Conservation (phyloP, 2,329 filamentous ascomycete genomes). For the Botrytis fabae region DNA sequence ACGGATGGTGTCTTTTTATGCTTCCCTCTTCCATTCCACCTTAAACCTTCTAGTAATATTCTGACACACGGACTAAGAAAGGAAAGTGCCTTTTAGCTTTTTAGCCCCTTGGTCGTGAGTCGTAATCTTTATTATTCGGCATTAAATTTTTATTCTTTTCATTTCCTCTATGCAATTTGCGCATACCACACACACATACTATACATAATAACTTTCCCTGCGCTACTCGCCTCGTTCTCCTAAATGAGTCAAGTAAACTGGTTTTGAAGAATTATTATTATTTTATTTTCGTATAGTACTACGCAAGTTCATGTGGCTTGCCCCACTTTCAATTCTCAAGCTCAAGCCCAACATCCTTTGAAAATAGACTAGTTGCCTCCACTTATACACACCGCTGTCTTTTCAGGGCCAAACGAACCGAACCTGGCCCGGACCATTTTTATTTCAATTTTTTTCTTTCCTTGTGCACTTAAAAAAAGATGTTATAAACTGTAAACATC, state of each 20-base stretch:
- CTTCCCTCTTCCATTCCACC: slow-evolving; percentile 5
- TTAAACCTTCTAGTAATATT: slow-evolving; percentile 23
- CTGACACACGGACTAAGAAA: slow-evolving; percentile 21
- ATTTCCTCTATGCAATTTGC: background rate
- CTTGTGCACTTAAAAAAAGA: background rate
- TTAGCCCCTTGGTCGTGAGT: background rate
- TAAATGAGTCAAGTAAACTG: slow-evolving; percentile 8
- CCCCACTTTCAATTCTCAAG: slow-evolving; percentile 19
- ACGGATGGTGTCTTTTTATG: slow-evolving; percentile 16
- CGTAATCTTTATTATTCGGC: background rate
- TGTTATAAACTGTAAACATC: slow-evolving; percentile 13
- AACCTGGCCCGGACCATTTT: slow-evolving; percentile 16
- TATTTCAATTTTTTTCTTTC: background rate
- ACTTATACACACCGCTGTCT: slow-evolving; percentile 23
- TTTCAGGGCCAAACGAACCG: slow-evolving; percentile 18
- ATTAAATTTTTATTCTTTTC: background rate
- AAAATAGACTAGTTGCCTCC: slow-evolving; percentile 20
- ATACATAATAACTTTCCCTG: background rate
- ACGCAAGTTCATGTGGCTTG: slow-evolving; percentile 17
- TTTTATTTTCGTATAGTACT: slow-evolving; percentile 11
- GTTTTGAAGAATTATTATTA: background rate
- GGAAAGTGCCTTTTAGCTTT: slow-evolving; percentile 10
- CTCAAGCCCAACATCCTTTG: slow-evolving; percentile 15
- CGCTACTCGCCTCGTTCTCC: slow-evolving; percentile 9
- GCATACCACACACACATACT: background rate